Base-by-base conservation (phyloP, 768 basidiomycete genomes). In the Leccinum subtestaceum region DNA sequence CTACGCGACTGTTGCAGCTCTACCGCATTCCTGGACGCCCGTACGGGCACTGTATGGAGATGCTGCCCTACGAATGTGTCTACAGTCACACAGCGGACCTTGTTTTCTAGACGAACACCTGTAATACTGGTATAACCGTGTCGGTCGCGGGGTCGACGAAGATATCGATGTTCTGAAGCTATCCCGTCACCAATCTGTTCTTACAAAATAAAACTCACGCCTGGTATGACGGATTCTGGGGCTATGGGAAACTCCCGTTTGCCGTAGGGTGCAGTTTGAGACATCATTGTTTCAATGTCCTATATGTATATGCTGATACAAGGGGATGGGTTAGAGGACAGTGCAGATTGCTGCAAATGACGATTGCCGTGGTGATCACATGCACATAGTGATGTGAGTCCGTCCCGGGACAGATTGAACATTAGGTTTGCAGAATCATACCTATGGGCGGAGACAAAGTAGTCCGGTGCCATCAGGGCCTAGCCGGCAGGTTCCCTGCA, bases 11-110 rank as follows among this genome's bases (percentile, higher is more conserved):
- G 83, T 84, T 2, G 85, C 74, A 2, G 78, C 83, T 12, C 90
- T 89, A 0, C 90, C 88, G 56, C 89, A 90, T 68, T 89, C 89
- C 27, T 89, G 82, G 3, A 89, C 87, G 15, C 77, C 68, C 0
- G 81, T 80, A 34, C 82, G 77, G 5, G 77, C 83, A 67, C 80
- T 86, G 78, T 81, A 89, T 0, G 76, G 78, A 32, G 73, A 65
- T 2, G 79, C 47, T 71, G 70, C 40, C 57, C 60, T 5, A 72
- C 72, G 23, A 71, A 54, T 0, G 84, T 83, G 27, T 83, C 74
- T 15, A 92, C 80, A 21, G 90, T 71, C 1, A 86, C 84, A 53
- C 67, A 76, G 4, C 89, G 78, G 4, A 81, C 84, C 1, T 72
- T 77, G 50, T 85, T 82, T 5, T 74, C 77, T 1, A 89, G 83